Percentiles rank a stretch among this genome's conserved stretches.
These are phyloP conservation scores for Neurospora hispaniola DNA, from an alignment of 495 filamentous ascomycete genomes.

Conservation along the genomic window DNA sequence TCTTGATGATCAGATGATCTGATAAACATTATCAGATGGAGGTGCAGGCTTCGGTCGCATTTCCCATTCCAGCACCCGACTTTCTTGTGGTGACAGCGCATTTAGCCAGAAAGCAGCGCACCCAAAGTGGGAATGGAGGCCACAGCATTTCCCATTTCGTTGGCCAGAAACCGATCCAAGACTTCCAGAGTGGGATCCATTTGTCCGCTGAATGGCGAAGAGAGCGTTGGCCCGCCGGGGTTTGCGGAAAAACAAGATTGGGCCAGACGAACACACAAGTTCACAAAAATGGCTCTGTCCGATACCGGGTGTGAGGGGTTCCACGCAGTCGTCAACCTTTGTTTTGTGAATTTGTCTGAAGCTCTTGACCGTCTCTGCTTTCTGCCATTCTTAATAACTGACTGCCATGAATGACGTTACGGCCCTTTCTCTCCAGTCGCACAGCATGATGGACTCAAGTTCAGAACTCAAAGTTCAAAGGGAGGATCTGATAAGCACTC, in stretches of 20 bases:
- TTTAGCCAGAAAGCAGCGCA: not conserved
- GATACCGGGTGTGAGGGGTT: not conserved
- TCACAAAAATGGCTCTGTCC: not conserved
- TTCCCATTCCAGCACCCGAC: not conserved
- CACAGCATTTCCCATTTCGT: not conserved
- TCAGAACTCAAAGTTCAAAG: not conserved
- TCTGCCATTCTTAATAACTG: not conserved
- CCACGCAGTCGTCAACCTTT: not conserved
- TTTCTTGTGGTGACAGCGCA: not conserved
- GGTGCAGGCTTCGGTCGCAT: not conserved
- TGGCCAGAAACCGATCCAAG: not conserved
- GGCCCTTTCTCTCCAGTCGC: not conserved
- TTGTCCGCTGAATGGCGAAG: not conserved
- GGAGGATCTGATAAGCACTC: not conserved
- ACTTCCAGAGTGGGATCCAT: not conserved
- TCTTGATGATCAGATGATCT: not conserved
- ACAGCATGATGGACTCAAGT: not conserved
- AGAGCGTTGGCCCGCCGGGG: not conserved
- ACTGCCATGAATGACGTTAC: not conserved
- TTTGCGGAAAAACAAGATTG: not conserved
- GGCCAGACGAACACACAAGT: not conserved
- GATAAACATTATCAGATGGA: not conserved
- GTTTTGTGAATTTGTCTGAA: not conserved
- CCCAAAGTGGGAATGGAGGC: not conserved
- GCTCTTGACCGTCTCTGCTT: not conserved